Evolutionary conservation across 2,329 filamentous ascomycete species (phyloP).

Genomic region (Botryosphaeria dothidea): DNA sequence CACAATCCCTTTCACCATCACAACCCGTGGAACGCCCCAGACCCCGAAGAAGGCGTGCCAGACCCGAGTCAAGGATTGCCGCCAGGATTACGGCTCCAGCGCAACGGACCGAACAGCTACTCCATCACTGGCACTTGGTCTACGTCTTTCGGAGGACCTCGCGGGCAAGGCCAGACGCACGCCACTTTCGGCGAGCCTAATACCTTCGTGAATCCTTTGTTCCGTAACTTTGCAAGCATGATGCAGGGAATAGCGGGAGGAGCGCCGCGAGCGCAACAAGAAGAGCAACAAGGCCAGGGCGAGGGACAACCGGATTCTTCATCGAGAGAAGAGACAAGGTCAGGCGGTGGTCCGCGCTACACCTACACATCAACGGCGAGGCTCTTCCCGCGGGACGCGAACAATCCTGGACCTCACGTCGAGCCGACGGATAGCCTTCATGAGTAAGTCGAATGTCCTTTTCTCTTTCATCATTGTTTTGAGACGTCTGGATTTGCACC

Average conservation of each 20-base stretch:
- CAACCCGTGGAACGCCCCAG: constrained; percentile 52
- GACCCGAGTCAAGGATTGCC: not conserved
- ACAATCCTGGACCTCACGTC: constrained; percentile 50
- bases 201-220: constrained; percentile 25
- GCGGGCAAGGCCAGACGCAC: constrained; percentile 30
- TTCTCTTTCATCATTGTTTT: too few relatives aligned
- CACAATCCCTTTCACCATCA: constrained; percentile 40
- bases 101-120: constrained; percentile 36
- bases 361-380: constrained; percentile 35
- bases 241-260: constrained; percentile 46
- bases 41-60: constrained; percentile 48
- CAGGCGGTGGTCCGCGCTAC: constrained; percentile 26
- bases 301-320: constrained; percentile 21
- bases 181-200: constrained; percentile 24
- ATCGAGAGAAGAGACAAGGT: constrained; percentile 20
- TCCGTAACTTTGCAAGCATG: constrained; percentile 48
- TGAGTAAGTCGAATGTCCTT: constrained; percentile 41
- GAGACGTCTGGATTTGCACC: too few relatives aligned
- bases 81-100: constrained; percentile 43
- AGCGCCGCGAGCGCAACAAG: not conserved
- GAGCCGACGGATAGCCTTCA: constrained; percentile 50
- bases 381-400: constrained; percentile 53
- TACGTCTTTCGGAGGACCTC: not conserved
- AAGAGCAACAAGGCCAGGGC: constrained; percentile 24
- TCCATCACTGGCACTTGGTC: constrained; percentile 36